phyloP scores from a whole-genome alignment of 192 early-diverging fungal genomes.

The Coemansia sp. region DNA sequence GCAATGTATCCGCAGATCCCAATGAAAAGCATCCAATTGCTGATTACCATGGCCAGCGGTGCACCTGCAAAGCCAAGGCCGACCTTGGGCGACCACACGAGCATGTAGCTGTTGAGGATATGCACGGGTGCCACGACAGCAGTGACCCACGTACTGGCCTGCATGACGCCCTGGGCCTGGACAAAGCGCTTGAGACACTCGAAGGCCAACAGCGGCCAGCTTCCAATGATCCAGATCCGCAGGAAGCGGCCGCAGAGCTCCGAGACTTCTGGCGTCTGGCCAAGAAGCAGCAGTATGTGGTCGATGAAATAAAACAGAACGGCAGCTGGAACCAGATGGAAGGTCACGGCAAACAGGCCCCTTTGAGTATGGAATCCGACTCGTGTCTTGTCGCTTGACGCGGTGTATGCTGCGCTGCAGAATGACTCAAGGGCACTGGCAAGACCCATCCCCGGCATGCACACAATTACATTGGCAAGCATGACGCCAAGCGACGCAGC shows the following conservation, averaged over 20 bases:
- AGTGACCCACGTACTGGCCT: slow-evolving; percentile 57
- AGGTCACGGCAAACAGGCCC: slow-evolving; percentile 40
- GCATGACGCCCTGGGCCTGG: slow-evolving; percentile 91
- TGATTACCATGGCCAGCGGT: slow-evolving; percentile 63
- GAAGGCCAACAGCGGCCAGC: slow-evolving; percentile 73
- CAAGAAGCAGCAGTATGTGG: slow-evolving; percentile 61
- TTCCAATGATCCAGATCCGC: slow-evolving; percentile 66
- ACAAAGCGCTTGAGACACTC: slow-evolving; percentile 84
- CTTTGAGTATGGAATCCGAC: slow-evolving; percentile 48
- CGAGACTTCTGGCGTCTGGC: slow-evolving; percentile 75
- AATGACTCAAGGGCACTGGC: slow-evolving; percentile 53
- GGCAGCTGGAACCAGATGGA: slow-evolving; percentile 27
- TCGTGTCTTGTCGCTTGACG: slow-evolving; percentile 40
- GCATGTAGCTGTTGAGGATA: slow-evolving; percentile 23
- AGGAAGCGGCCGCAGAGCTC: slow-evolving; percentile 67
- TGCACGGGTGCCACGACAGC: slow-evolving; percentile 37
- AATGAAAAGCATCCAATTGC: slow-evolving; percentile 61
- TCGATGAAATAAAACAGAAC: slow-evolving; percentile 49
- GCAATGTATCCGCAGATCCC: slow-evolving; percentile 56
- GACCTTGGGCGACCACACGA: slow-evolving; percentile 50
- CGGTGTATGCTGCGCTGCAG: slow-evolving; percentile 40
- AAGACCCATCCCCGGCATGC: slow-evolving; percentile 65
- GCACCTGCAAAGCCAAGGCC: slow-evolving; percentile 68
- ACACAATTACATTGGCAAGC: slow-evolving; percentile 66
- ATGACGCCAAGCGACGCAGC: slow-evolving; percentile 66